Evolutionary conservation across 1,139 yeast genomes (phyloP), one percentile per base, ranked within the genome.

Genomic region (Debaryomyces sp.): DNA sequence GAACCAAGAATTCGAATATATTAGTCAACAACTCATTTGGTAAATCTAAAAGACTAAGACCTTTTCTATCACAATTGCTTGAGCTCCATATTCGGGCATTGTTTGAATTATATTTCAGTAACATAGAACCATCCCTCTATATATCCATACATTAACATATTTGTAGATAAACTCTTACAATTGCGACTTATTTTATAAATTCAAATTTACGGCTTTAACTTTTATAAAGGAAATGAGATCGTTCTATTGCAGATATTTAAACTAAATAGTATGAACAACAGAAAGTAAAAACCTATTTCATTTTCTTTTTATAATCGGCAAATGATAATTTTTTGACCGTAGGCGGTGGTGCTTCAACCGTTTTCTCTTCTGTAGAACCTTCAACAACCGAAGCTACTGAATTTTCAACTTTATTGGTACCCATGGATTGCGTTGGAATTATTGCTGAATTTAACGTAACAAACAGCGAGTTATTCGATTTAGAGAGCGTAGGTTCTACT

Each of bases 261-360:
- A 32, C 21, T 32, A 15, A 6, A 30, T 30, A 30, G 22, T 32
- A 30, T 12, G 30, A 5, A 15, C 18, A 13, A 6, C 3, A 30
- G 35, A 32, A 15, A 22, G 10, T 13, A 32, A 12, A 15, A 24
- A 13, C 12, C 17, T 22, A 71, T 58, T 80, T 81, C 76, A 79
- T 83, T 66, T 85, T 86, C 71, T 82, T 85, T 64, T 84, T 85
- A 65, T 89, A 89, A 62, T 89, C 96, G 1, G 96, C 96, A 67
- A 89, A 85, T 32, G 92, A 86, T 52, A 89, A 70, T 65, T 88
- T 87, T 71, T 89, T 89, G 54, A 78, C 81, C 8, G 72, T 64
- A 55, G 59, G 66, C 35, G 56, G 68, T 37, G 64, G 63, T 5
- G 62, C 54, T 21, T 32, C 36, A 15, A 7, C n/a, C 10, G 32